Evolutionary conservation across 441 rosid genomes (phyloP), one percentile per base, ranked within the genome.

Genomic region (Sinapis alba): DNA sequence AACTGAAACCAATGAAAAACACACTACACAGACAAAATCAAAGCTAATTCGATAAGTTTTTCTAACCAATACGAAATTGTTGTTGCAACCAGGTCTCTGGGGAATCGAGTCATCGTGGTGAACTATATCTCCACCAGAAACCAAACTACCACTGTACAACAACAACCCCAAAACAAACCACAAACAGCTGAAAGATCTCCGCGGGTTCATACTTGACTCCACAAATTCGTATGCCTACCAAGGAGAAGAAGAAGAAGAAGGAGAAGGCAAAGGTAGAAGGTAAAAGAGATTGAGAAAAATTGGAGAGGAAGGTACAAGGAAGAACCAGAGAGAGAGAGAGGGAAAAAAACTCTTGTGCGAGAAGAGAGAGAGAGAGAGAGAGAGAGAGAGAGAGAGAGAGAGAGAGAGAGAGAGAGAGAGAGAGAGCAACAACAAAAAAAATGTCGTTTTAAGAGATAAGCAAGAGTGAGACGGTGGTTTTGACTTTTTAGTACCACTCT

Each of bases 51-150:
- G n/a, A n/a, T 30, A 6, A 71, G n/a, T n/a, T n/a, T 13, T 2
- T 26, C 74, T 58, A 36, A 85, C 91, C 86, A 87, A 71, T 23
- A 87, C 89, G 77, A 87, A 87, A 78, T 87, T 82, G 62, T 87
- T 85, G 23, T 78, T 81, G 79, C 91, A 87, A 15, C 88, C 89
- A 64, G 91, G 80, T 68, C 85, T 68, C 80, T 62, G 69, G 0
- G 89, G 91, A 58, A 88, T 71, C 13, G 82, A 38, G 41, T 80
- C 74, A 72, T 87, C 91, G 26, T 71, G 84, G 79, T 87, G 91
- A 21, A 87, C 88, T 74, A 87, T 87, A 47, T 87, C 91, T 57
- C 91, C 88, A 70, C 76, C 90, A 13, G 81, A 84, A 18, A 63
- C 86, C 27, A 81, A 66, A 20, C 78, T 65, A 23, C 80, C 72